Base-by-base conservation (phyloP, 2,329 filamentous ascomycete species). In the Sclerotinia trifoliorum region DNA sequence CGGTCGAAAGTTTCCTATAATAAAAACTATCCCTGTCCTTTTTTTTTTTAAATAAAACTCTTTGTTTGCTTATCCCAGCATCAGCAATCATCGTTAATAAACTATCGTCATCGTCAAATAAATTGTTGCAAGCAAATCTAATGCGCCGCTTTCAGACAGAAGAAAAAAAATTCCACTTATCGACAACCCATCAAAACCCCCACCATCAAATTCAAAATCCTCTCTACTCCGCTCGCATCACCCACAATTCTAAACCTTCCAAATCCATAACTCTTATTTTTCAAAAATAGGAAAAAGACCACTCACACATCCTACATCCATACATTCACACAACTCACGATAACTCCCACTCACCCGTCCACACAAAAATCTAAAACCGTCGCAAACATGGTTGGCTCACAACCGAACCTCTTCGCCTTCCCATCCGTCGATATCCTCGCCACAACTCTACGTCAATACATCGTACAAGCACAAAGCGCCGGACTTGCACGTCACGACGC, bases 361-460 rank as follows among this genome's bases (percentile, higher is more conserved):
- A 46, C 39, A 35, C 54, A 39, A 51, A 21, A 48, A 65, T 58
- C 44, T 15, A n/a, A 24, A 51, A 49, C 44, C 44, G 51, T 52
- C 29, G 35, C 42, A 65, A 56, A 66, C 66, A 69, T 57, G 68
- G 76, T 67, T 54, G 76, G 77, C 75, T 71, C 73, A 46, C 74
- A 78, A 73, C 84, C 86, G 70, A 89, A 88, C 77, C 90, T 99
- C 76, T 96, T 91, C 84, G 88, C 91, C 74, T 98, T 96, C 81
- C 82, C 88, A 73, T 84, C 84, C 79, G 81, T 85, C 76, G 85
- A 88, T 73, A 83, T 87, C 70, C 88, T 99, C 73, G 92, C 93
- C 26, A 82, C 85, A 48, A 89, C 90, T 72, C 87, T 99, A 74
- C 90, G 94, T 77, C 82, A 87, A 74, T 97, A 96, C 80, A 83